Percentiles rank a stretch among this genome's conserved stretches.
Conservation (phyloP, 1,284 basidiomycete genomes). For the Leccinum pachyderme region DNA sequence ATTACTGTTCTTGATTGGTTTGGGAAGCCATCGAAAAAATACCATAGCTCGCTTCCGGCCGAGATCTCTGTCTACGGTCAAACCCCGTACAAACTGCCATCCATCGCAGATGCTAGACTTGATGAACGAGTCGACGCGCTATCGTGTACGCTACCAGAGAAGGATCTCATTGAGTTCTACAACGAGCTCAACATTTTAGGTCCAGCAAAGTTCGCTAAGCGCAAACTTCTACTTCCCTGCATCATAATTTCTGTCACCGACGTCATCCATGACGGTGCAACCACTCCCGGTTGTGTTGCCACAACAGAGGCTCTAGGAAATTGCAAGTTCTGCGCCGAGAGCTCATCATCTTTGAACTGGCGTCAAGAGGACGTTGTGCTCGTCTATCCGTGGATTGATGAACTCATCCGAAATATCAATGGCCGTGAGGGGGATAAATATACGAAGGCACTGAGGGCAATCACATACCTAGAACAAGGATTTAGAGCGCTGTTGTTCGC, state of each 20-base stretch:
- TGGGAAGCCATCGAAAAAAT: constrained; percentile 14
- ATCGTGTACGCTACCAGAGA: background rate
- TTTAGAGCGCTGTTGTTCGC: constrained; percentile 13
- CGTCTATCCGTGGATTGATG: constrained; percentile 13
- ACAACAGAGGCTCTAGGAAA: constrained; percentile 3
- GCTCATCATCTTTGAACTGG: background rate
- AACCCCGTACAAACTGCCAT: constrained; percentile 1
- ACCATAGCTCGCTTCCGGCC: constrained; percentile 13
- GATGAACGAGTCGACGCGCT: background rate
- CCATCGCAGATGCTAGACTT: background rate
- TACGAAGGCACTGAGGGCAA: background rate
- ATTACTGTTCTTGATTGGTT: constrained; percentile 16
- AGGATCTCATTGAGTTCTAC: background rate
- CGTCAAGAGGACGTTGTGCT: background rate
- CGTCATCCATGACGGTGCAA: background rate
- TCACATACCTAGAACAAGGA: constrained; percentile 11
- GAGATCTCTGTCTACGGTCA: constrained; percentile 10
- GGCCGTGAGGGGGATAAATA: background rate
- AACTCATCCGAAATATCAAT: constrained; percentile 2
- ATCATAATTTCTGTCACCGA: constrained; percentile 8
- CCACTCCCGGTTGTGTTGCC: background rate
- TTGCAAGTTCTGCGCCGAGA: background rate
- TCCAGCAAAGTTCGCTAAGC: constrained; percentile 1
- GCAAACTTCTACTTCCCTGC: constrained; percentile 10
- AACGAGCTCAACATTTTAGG: background rate